Conservation (phyloP, 495 filamentous ascomycete species). For the Talaromyces ruber region DNA sequence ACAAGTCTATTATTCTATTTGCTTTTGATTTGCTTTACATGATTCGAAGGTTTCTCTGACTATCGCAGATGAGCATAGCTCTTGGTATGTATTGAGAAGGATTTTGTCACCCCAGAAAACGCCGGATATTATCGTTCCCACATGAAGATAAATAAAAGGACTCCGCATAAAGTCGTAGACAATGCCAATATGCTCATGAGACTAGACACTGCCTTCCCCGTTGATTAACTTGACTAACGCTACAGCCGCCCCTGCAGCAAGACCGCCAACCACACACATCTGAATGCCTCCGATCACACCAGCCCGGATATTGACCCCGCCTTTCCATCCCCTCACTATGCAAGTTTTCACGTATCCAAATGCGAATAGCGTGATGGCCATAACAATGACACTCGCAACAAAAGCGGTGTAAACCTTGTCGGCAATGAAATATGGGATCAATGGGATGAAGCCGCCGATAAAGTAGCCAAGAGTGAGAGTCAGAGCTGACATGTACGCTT, state of each 20-base stretch:
- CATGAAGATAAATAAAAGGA: background rate
- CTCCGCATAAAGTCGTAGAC: background rate
- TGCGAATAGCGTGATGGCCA: slow-evolving; percentile 36
- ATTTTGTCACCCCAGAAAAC: background rate
- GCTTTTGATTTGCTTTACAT: background rate
- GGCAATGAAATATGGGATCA: slow-evolving; percentile 45
- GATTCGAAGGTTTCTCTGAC: background rate
- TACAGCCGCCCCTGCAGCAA: slow-evolving; percentile 59
- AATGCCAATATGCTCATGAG: background rate
- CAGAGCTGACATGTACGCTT: slow-evolving; percentile 38
- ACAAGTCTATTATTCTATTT: background rate
- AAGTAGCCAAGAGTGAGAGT: slow-evolving; percentile 47
- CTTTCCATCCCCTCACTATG: slow-evolving; percentile 32
- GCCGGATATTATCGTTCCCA: background rate
- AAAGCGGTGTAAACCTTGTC: slow-evolving; percentile 35
- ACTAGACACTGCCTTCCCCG: slow-evolving; percentile 8
- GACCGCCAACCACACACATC: slow-evolving; percentile 58
- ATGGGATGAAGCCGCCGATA: slow-evolving; percentile 44
- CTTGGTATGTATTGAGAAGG: background rate
- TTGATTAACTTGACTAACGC: slow-evolving; percentile 45
- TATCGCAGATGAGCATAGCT: background rate
- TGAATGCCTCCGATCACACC: slow-evolving; percentile 44
- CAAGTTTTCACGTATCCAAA: slow-evolving; percentile 48
- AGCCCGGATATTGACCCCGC: slow-evolving; percentile 29
- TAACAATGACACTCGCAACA: slow-evolving; percentile 39